phyloP scores from a whole-genome alignment of 805 yeast genomes.

The Candida methanosorbosa region DNA sequence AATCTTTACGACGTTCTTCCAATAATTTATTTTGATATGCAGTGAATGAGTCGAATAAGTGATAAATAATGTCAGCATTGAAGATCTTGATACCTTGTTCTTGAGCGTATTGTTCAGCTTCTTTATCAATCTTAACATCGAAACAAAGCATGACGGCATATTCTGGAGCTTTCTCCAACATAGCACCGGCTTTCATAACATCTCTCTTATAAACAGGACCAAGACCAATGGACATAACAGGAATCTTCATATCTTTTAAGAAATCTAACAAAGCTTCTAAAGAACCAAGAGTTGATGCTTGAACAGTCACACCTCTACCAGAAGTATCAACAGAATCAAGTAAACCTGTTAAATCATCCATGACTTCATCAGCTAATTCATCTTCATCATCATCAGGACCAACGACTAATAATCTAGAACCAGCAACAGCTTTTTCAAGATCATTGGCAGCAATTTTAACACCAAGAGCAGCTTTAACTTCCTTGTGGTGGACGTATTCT shows the following conservation, averaged over 20 bases:
- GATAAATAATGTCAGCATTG: constrained; percentile 95
- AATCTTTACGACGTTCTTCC: constrained; percentile 86
- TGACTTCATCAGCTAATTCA: constrained; percentile 93
- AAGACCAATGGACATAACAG: constrained; percentile 95
- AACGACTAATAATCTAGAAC: constrained; percentile 90
- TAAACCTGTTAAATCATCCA: constrained; percentile 95
- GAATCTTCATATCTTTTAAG: constrained; percentile 97
- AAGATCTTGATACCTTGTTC: constrained; percentile 89
- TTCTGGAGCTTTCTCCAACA: constrained; percentile 95
- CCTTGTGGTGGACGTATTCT: constrained; percentile 94
- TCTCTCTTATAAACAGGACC: constrained; percentile 99
- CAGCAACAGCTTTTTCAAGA: constrained; percentile 97
- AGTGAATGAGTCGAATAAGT: constrained; percentile 88
- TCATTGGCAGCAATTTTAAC: constrained; percentile 98
- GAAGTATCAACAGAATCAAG: constrained; percentile 90
- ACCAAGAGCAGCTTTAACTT: constrained; percentile 98
- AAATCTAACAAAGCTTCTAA: constrained; percentile 94
- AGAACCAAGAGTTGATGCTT: constrained; percentile 97
- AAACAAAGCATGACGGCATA: constrained; percentile 97
- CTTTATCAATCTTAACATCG: constrained; percentile 95
- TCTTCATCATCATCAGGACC: constrained; percentile 98
- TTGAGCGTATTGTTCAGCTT: constrained; percentile 95
- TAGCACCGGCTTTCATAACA: constrained; percentile 93
- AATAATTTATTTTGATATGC: constrained; percentile 83
- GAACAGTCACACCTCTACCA: constrained; percentile 97